Percentiles rank a stretch among this genome's conserved stretches.
Conservation (phyloP, 73 alveolate species). For the Breviolum minutum region DNA sequence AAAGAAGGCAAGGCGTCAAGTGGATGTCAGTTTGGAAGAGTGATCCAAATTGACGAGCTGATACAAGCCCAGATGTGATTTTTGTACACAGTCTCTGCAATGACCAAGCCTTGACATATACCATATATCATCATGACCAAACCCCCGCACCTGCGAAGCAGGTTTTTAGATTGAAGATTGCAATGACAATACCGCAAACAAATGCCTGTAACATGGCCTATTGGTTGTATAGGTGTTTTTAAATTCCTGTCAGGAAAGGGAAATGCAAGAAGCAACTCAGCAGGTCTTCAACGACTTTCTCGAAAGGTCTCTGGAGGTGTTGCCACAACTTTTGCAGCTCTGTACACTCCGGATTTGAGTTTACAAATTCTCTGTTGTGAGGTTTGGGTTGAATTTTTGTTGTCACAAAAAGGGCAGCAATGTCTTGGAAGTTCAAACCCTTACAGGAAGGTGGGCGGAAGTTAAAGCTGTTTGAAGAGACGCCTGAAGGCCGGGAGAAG, state of each 20-base stretch:
- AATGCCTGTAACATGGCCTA: too few species aligned
- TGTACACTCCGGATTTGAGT: background rate
- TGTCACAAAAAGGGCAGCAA: background rate
- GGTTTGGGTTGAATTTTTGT: background rate
- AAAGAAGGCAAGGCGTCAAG: background rate
- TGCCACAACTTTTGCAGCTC: background rate
- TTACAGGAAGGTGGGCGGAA: conserved; percentile 75
- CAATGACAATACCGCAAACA: too few species aligned
- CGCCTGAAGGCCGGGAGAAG: conserved; percentile 48
- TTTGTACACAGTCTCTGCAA: background rate
- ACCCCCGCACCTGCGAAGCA: background rate
- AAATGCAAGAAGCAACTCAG: conserved; percentile 80
- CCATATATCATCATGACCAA: background rate
- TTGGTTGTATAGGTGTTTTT: too few species aligned
- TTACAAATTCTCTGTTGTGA: background rate
- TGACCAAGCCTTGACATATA: too few species aligned
- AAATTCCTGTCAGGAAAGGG: conserved; percentile 13
- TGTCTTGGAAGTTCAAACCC: background rate
- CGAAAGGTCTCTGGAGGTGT: conserved; percentile 88
- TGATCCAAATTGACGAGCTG: background rate
- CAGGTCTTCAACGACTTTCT: conserved; percentile 82
- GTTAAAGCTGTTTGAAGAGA: conserved; percentile 58
- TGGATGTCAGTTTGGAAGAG: background rate
- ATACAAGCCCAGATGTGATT: background rate
- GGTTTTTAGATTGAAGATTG: too few species aligned